phyloP scores from a whole-genome alignment of 2,329 filamentous ascomycete species.

The Aspergillus fumigatus region DNA sequence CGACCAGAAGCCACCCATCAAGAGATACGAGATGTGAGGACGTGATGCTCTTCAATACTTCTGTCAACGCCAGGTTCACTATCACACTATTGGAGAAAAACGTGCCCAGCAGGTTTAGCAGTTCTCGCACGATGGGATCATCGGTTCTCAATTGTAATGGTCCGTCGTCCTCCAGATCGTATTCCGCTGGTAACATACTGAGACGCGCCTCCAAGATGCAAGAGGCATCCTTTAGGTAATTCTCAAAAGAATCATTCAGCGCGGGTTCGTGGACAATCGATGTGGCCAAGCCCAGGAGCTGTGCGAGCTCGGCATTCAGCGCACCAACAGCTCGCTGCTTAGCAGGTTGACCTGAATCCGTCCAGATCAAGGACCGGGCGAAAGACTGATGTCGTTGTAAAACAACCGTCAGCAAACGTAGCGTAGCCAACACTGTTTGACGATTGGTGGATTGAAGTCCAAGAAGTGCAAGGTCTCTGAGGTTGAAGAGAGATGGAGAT shows the following conservation, averaged over 20 bases:
- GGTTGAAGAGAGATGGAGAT: conserved; percentile 84
- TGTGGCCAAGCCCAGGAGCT: conserved; percentile 34
- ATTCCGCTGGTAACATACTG: conserved; percentile 27
- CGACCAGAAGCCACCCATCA: conserved; percentile 83
- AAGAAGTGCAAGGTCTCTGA: conserved; percentile 84
- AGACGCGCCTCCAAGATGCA: conserved; percentile 41
- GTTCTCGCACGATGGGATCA: conserved; percentile 50
- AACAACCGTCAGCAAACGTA: conserved; percentile 82
- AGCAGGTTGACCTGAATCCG: conserved; percentile 36
- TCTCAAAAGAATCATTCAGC: conserved; percentile 40
- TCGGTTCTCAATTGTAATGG: conserved; percentile 63
- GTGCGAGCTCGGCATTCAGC: conserved; percentile 38
- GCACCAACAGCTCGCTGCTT: conserved; percentile 34
- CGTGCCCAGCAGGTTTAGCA: conserved; percentile 60
- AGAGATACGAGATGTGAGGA: conserved; percentile 79
- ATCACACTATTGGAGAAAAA: conserved; percentile 92
- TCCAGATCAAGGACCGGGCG: conserved; percentile 63
- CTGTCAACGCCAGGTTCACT: conserved; percentile 82
- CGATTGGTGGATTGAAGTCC: conserved; percentile 79
- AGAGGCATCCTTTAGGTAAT: conserved; percentile 50
- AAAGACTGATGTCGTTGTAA: conserved; percentile 84
- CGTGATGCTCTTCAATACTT: conserved; percentile 74
- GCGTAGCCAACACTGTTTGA: conserved; percentile 83
- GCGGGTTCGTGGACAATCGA: conserved; percentile 35
- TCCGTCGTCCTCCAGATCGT: conserved; percentile 48